Conservation (phyloP, 2,329 filamentous ascomycete species). For the Lasiodiplodia gonubiensis region DNA sequence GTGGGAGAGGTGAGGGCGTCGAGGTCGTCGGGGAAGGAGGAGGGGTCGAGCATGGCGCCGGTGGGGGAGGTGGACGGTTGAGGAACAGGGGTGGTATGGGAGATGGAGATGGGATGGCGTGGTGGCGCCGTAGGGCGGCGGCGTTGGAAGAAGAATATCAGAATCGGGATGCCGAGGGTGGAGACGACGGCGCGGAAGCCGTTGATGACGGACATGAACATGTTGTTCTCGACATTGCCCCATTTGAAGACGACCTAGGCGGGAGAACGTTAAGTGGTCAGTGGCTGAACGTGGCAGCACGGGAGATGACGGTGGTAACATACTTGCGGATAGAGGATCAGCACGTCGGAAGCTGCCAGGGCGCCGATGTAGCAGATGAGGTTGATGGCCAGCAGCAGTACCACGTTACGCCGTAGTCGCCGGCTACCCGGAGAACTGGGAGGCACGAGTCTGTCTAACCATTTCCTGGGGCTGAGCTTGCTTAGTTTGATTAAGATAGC, state of each 20-base stretch:
- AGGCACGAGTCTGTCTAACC: conserved; percentile 28
- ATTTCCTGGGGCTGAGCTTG: conserved; percentile 25
- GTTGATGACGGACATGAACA: conserved; percentile 32
- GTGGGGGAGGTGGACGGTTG: not conserved
- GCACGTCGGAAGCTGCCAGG: conserved; percentile 25
- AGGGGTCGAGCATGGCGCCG: conserved; percentile 2
- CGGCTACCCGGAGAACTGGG: not conserved
- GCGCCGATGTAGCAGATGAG: conserved; percentile 29
- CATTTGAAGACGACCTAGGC: conserved; percentile 30
- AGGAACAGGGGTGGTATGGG: not conserved
- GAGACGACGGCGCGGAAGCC: conserved; percentile 31
- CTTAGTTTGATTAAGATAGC: conserved; percentile 2
- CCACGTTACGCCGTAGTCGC: conserved; percentile 28
- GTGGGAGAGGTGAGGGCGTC: not conserved
- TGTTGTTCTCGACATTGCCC: conserved; percentile 31
- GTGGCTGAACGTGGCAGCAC: not conserved
- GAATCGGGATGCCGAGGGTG: conserved; percentile 30
- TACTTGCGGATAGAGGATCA: conserved; percentile 31
- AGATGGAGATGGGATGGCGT: not conserved
- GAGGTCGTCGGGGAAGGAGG: conserved; percentile 11
- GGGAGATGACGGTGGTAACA: not conserved
- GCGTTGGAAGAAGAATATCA: conserved; percentile 29
- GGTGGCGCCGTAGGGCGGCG: not conserved
- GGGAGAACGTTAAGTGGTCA: not conserved
- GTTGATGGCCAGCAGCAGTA: conserved; percentile 29